Evolutionary conservation across 2,329 filamentous ascomycete species (phyloP).

Genomic region (Xylariaceae sp.): DNA sequence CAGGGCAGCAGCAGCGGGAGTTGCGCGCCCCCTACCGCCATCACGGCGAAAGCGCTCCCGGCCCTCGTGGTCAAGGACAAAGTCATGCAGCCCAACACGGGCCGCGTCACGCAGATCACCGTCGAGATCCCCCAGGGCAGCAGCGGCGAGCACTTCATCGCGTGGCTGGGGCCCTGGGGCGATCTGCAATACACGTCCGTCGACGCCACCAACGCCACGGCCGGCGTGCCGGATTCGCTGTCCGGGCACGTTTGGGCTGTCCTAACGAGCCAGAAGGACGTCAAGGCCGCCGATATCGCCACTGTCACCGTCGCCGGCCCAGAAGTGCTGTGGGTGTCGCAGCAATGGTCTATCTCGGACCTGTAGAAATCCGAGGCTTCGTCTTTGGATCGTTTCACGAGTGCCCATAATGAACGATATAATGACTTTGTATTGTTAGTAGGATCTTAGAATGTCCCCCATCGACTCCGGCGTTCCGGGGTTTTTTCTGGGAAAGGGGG

Average conservation of each 20-base stretch:
- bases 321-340: conserved; percentile 43
- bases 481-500: too few relatives aligned
- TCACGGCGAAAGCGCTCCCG: conserved; percentile 29
- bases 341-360: conserved; percentile 30
- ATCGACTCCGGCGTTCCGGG: too few relatives aligned
- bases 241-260: conserved; percentile 46
- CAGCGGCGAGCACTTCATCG: conserved; percentile 37
- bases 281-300: conserved; percentile 26
- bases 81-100: conserved; percentile 19
- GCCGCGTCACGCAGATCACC: conserved; percentile 29
- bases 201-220: conserved; percentile 26
- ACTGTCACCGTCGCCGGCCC: conserved; percentile 43
- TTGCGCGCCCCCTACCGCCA: conserved; percentile 25
- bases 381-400: too few relatives aligned
- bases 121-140: conserved; percentile 31
- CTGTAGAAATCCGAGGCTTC: too few relatives aligned
- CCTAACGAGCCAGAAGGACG: conserved; percentile 37
- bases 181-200: conserved; percentile 40
- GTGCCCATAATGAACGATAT: too few relatives aligned
- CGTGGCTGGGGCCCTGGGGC: conserved; percentile 48
- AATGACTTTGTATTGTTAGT: too few relatives aligned
- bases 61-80: conserved; percentile 32
- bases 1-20: conserved; percentile 34
- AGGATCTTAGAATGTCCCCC: too few relatives aligned
- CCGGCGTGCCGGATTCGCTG: conserved; percentile 40